Conservation (phyloP, 148 eudicot genomes). For the Dysphania ambrosioides region DNA sequence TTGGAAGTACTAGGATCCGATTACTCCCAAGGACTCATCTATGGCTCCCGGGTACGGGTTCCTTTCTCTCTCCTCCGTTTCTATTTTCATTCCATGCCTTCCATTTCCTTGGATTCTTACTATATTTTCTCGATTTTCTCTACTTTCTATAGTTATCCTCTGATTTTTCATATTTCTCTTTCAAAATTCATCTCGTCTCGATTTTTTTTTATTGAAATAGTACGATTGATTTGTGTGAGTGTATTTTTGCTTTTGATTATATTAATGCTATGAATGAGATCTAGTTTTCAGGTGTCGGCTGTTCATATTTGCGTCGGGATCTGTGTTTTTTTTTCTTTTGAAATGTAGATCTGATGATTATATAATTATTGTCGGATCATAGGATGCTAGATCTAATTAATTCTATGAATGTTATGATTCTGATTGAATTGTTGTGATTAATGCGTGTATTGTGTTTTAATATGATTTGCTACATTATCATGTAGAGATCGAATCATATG, state of each 20-base stretch:
- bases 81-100: background rate
- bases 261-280: slow-evolving; percentile 5
- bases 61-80: background rate
- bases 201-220: background rate
- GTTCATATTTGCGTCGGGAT: background rate
- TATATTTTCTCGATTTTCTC: no score
- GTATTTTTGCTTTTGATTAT: background rate
- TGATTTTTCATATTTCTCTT: background rate
- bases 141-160: background rate
- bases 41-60: background rate
- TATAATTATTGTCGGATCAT: background rate
- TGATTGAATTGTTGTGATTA: background rate
- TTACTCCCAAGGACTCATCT: background rate
- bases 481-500: no score
- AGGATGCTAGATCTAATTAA: background rate
- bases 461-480: no score
- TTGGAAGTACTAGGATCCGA: slow-evolving; percentile 9
- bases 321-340: background rate
- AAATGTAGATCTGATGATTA: slow-evolving; percentile 12
- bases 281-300: background rate
- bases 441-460: background rate
- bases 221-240: slow-evolving; percentile 7
- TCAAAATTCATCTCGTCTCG: background rate
- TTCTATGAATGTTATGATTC: background rate
- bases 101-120: background rate